Evolutionary conservation across 2,329 filamentous ascomycete genomes (phyloP).

Genomic region (Daldinia eschscholtzii): DNA sequence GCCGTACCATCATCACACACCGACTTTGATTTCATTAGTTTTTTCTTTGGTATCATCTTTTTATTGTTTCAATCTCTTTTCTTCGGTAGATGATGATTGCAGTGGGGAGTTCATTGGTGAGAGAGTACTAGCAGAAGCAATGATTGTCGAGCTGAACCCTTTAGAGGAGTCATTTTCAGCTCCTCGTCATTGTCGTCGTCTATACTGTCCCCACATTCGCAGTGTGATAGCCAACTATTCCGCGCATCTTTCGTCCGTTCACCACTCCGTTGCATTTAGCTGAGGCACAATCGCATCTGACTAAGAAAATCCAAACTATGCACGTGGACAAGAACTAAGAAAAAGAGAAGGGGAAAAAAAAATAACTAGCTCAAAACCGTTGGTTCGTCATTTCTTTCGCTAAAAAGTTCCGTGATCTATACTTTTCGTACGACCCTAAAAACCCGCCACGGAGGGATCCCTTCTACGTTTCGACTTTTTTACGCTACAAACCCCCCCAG

Average conservation of each 20-base stretch:
- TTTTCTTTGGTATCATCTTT: slow-evolving; percentile 3
- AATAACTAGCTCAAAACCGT: slow-evolving; percentile 10
- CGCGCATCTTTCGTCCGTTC: slow-evolving; percentile 31
- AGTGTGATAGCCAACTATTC: slow-evolving; percentile 28
- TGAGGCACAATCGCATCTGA: slow-evolving; percentile 26
- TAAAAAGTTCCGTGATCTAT: slow-evolving; percentile 17
- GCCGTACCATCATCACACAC: slow-evolving; percentile 26
- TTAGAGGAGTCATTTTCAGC: slow-evolving; percentile 22
- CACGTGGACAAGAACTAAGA: neutral
- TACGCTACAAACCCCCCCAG: neutral
- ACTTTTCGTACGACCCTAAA: slow-evolving; percentile 27
- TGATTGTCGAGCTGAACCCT: slow-evolving; percentile 26
- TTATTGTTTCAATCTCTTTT: neutral
- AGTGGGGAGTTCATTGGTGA: slow-evolving; percentile 16
- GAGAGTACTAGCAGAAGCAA: slow-evolving; percentile 19
- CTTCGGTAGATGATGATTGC: slow-evolving; percentile 27
- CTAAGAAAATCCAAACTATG: slow-evolving; percentile 23
- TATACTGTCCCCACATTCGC: slow-evolving; percentile 18
- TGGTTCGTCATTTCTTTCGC: slow-evolving; percentile 22
- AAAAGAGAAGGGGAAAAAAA: neutral
- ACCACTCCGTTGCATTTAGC: slow-evolving; percentile 25
- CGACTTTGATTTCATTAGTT: slow-evolving; percentile 13
- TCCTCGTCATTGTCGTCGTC: slow-evolving; percentile 20
- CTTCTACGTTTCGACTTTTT: neutral
- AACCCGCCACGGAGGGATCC: slow-evolving; percentile 21